A percentile compares a stretch with the other conserved stretches of the same genome.
Conservation (phyloP, 306 rosid genomes). For the Canavalia ensiformis region DNA sequence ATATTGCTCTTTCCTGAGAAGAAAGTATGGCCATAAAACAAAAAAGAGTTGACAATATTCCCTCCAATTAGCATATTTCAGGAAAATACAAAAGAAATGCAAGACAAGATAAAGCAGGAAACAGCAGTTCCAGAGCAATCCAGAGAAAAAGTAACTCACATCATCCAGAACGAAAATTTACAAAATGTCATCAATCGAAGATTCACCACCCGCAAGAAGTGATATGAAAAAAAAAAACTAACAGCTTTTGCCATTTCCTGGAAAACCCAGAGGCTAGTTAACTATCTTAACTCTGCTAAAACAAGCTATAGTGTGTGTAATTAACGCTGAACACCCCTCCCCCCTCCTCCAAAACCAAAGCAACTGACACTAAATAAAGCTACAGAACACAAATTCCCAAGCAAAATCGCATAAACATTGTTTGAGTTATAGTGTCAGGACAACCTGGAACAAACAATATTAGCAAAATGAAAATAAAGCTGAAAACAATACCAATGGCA, state of each 20-base stretch:
- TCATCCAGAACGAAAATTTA: slow-evolving; percentile 18
- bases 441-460: slow-evolving; percentile 7
- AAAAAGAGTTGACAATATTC: neutral
- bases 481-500: slow-evolving; percentile 72
- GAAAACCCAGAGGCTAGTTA: slow-evolving; percentile 1
- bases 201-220: slow-evolving; percentile 28
- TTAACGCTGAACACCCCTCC: neutral
- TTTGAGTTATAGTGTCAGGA: neutral
- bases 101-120: neutral
- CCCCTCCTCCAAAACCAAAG: no score
- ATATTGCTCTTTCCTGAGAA: slow-evolving; percentile 78
- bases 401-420: neutral
- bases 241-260: slow-evolving; percentile 21
- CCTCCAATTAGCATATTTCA: slow-evolving; percentile 32
- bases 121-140: slow-evolving; percentile 8
- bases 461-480: slow-evolving; percentile 21
- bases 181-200: slow-evolving; percentile 24
- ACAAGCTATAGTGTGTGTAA: slow-evolving; percentile 5
- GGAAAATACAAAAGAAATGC: slow-evolving; percentile 12
- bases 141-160: slow-evolving; percentile 24
- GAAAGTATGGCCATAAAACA: slow-evolving; percentile 25
- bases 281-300: neutral
- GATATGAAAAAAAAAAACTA: neutral
- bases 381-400: neutral
- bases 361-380: neutral